These are phyloP conservation scores for Harringtonia aguacate DNA, from an alignment of 2,329 filamentous ascomycete genomes.

Conservation along the genomic window DNA sequence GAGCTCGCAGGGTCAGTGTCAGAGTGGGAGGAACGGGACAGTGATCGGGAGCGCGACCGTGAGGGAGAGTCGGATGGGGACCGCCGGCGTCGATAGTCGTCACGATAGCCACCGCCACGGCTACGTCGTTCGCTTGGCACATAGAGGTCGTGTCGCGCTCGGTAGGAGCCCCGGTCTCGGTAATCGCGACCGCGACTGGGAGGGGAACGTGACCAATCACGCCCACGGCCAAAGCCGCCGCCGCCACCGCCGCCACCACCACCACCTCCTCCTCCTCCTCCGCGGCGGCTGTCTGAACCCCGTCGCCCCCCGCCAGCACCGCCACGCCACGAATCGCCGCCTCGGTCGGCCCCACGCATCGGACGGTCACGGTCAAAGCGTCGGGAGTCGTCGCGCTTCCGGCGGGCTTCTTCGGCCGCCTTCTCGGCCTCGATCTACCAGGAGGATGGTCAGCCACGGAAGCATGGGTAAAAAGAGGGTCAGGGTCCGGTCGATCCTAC, in stretches of 20 bases:
- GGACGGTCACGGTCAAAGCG: constrained; percentile 31
- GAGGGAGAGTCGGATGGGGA: constrained; percentile 15
- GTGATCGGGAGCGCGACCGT: constrained; percentile 7
- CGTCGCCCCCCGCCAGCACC: constrained; percentile 41
- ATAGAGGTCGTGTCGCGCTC: constrained; percentile 36
- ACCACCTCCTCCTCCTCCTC: constrained; percentile 32
- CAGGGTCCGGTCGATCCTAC: constrained; percentile 33
- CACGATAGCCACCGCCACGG: constrained; percentile 23
- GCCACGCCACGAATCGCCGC: constrained; percentile 42
- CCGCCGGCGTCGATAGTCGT: constrained; percentile 31
- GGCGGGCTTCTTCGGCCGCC: constrained; percentile 63
- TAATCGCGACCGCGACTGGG: constrained; percentile 30
- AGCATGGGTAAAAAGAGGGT: no score
- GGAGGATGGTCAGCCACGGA: not conserved
- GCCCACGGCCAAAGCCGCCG: constrained; percentile 32
- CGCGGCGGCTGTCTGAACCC: constrained; percentile 26
- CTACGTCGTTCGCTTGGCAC: constrained; percentile 36
- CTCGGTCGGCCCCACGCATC: constrained; percentile 35
- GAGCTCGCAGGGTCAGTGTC: not conserved
- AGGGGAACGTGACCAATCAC: constrained; percentile 37
- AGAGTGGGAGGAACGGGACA: not conserved
- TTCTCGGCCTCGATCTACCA: constrained; percentile 69
- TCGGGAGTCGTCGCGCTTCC: constrained; percentile 50
- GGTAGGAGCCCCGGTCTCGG: constrained; percentile 30
- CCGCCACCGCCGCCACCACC: constrained; percentile 33